Base-by-base conservation (phyloP, 1,139 yeast species). In the Debaryomycetaceae sp. region DNA sequence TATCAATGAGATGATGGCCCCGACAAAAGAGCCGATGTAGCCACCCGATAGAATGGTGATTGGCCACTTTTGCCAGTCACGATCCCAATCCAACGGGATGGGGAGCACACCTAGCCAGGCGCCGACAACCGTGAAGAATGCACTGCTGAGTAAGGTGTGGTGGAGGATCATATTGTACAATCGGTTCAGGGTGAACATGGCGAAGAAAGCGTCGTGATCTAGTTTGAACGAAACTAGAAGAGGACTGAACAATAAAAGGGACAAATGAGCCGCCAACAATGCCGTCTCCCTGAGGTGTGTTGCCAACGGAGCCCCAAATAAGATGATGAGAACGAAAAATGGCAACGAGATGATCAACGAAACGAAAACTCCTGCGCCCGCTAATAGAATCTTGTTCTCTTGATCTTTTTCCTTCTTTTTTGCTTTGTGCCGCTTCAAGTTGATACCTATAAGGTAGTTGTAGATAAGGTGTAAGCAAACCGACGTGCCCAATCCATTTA, bases 31-130 rank as follows among this genome's bases (percentile, higher is more conserved):
- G 14, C 97, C 98, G 1, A 73, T 27, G 57, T 88, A 89, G 0
- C 82, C 84, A 1, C 98, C 98, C n/a, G 79, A 72, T 24, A 91
- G 69, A 42, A 91, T 76, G 1, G 98, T 91, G 46, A 89, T 79
- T n/a, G 99, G 99, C 96, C 97, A 93, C 47, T 75, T 78, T 65
- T 93, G 99, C 99, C 99, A 93, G 27, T 87, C 90, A 54, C 98
- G 75, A 62, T 93, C 99, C 99, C 99, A 93, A 63, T 93, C 99
- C 47, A 93, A 74, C 0, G 98, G 97, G 48, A 93, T 90, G 1
- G 96, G 98, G 37, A 88, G 68, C 5, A 95, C 97, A 8, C 98
- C 97, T 2, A 89, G 56, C 98, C 98, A 93, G 7, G 95, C 82
- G 2, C 97, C 96, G 6, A 85, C 55, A 37, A 84, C 67, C 0